A percentile compares a stretch with the other conserved stretches of the same genome.
Evolutionary conservation across 176 grass and related monocot genomes (phyloP).

Genomic region (Cymbopogon citratus): DNA sequence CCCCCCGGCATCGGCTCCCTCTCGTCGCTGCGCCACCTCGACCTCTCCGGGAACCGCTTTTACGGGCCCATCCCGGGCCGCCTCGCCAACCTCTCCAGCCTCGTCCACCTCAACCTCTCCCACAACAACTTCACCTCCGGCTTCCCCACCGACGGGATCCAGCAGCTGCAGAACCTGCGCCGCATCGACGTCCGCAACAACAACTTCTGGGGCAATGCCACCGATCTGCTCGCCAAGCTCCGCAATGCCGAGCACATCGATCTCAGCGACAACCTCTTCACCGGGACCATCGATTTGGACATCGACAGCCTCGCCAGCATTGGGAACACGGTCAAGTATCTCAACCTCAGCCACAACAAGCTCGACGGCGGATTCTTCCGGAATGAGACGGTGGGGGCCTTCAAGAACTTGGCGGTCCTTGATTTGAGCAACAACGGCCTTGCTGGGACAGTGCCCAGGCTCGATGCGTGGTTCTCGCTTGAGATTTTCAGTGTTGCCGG

Average conservation of each 20-base stretch:
- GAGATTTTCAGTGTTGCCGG: constrained; percentile 51
- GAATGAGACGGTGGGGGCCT: constrained; percentile 48
- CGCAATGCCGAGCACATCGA: constrained; percentile 73
- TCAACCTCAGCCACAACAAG: constrained; percentile 87
- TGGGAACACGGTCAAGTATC: constrained; percentile 80
- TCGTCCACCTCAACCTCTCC: constrained; percentile 91
- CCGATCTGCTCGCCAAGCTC: constrained; percentile 57
- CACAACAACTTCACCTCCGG: constrained; percentile 78
- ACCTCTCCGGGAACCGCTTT: constrained; percentile 86
- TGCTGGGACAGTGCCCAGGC: constrained; percentile 51
- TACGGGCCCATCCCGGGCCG: constrained; percentile 79
- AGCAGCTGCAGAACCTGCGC: constrained; percentile 89
- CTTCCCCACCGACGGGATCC: constrained; percentile 69
- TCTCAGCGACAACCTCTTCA: constrained; percentile 80
- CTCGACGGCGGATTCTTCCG: constrained; percentile 68
- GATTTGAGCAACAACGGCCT: constrained; percentile 84
- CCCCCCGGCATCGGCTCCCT: constrained; percentile 71
- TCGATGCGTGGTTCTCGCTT: constrained; percentile 70
- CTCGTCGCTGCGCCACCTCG: constrained; percentile 64
- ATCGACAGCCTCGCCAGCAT: constrained; percentile 47
- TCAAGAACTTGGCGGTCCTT: constrained; percentile 80
- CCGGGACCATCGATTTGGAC: constrained; percentile 51
- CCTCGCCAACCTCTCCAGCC: constrained; percentile 64
- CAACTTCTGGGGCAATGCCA: constrained; percentile 70
- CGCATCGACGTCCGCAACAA: constrained; percentile 77